phyloP scores from a whole-genome alignment of 305 asterid genomes.

The Fraxinus platypoda region DNA sequence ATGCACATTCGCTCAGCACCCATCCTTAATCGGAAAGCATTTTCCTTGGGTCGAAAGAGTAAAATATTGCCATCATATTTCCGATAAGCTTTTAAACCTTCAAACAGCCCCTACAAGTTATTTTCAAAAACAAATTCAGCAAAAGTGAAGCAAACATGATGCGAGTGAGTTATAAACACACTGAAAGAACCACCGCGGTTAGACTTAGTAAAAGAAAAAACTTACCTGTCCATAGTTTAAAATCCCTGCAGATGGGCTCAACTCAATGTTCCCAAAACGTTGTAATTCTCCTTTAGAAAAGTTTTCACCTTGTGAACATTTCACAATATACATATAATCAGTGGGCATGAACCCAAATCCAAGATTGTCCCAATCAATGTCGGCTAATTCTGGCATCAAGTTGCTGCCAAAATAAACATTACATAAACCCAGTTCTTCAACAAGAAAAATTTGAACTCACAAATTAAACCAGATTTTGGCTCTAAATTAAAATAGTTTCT shows the following conservation, averaged over 20 bases:
- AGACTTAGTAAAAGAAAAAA: background rate
- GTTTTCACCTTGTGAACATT: conserved; percentile 67
- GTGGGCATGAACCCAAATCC: conserved; percentile 78
- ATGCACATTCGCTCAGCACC: conserved; percentile 98
- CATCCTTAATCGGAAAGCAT: conserved; percentile 62
- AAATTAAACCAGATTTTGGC: background rate
- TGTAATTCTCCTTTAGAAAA: conserved; percentile 77
- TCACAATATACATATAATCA: conserved; percentile 88
- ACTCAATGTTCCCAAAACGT: conserved; percentile 89
- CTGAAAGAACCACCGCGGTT: background rate
- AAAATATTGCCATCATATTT: conserved; percentile 79
- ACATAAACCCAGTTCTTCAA: conserved; percentile 9
- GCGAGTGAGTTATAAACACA: background rate
- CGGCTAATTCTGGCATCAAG: conserved; percentile 46
- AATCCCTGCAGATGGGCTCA: conserved; percentile 94
- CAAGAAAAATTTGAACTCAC: background rate
- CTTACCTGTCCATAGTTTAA: conserved; percentile 92
- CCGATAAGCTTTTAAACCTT: conserved; percentile 85
- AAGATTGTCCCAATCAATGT: conserved; percentile 89
- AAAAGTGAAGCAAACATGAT: background rate
- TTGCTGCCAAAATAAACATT: conserved; percentile 45
- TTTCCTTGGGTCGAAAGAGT: conserved; percentile 89
- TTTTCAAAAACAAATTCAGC: background rate
- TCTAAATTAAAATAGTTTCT: background rate
- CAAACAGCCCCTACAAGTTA: conserved; percentile 73